Evolutionary conservation across 2,329 filamentous ascomycete genomes (phyloP).

Genomic region (Arthrinium puccinioides): DNA sequence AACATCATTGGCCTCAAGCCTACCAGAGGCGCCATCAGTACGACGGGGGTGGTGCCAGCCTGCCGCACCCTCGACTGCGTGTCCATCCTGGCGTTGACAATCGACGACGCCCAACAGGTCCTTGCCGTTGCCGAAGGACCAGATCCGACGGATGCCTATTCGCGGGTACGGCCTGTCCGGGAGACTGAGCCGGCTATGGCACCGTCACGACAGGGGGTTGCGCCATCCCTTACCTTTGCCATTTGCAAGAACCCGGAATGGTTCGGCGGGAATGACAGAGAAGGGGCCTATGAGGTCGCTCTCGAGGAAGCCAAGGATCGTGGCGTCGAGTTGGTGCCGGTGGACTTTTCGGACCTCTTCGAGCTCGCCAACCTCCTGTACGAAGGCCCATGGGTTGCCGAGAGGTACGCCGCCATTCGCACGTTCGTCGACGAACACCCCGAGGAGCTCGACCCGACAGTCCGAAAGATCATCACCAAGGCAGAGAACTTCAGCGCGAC

Average conservation of each 20-base stretch:
- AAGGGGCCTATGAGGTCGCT: slow-evolving; percentile 34
- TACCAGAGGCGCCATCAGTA: slow-evolving; percentile 44
- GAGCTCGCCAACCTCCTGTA: slow-evolving; percentile 47
- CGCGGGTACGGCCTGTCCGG: slow-evolving; percentile 24
- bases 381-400: slow-evolving; percentile 48
- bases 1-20: slow-evolving; percentile 45
- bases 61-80: slow-evolving; percentile 52
- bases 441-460: slow-evolving; percentile 26
- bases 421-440: slow-evolving; percentile 31
- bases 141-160: slow-evolving; percentile 43
- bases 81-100: slow-evolving; percentile 41
- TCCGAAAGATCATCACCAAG: slow-evolving; percentile 28
- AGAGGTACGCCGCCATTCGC: slow-evolving; percentile 45
- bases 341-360: slow-evolving; percentile 43
- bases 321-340: slow-evolving; percentile 32
- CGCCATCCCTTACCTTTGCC: slow-evolving; percentile 19
- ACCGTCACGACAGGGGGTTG: not conserved
- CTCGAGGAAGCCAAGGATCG: slow-evolving; percentile 27
- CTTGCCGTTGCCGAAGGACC: slow-evolving; percentile 40
- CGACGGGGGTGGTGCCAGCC: slow-evolving; percentile 43
- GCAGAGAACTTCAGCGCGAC: slow-evolving; percentile 33
- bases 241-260: slow-evolving; percentile 34
- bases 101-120: slow-evolving; percentile 41
- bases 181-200: not conserved
- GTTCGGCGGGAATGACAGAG: slow-evolving; percentile 25